phyloP scores from a whole-genome alignment of 257 asterid genomes.

The Knoxia roxburghii region DNA sequence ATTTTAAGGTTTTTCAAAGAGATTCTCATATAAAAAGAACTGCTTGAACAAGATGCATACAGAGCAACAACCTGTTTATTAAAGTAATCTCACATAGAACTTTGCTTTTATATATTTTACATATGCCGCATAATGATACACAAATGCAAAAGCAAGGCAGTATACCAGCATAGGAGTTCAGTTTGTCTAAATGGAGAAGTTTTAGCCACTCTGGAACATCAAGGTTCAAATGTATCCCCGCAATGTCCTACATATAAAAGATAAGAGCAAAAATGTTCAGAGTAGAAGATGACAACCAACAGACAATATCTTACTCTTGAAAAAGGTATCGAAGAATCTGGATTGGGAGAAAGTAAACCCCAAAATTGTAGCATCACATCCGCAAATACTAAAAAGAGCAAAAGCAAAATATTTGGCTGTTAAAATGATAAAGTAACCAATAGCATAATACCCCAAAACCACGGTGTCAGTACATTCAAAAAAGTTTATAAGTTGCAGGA shows the following conservation, averaged over 20 bases:
- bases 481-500: background rate
- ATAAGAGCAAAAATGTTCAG: background rate
- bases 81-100: background rate
- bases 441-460: no score
- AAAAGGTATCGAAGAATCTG: background rate
- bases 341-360: background rate
- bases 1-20: background rate
- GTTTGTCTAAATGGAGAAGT: conserved; percentile 63
- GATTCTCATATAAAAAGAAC: background rate
- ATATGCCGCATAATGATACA: background rate
- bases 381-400: background rate
- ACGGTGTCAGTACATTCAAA: background rate
- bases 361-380: background rate
- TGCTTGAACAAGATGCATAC: background rate
- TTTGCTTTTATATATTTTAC: background rate
- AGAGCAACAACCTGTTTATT: background rate
- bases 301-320: background rate
- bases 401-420: background rate
- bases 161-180: conserved; percentile 82
- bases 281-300: background rate
- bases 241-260: conserved; percentile 59
- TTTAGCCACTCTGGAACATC: conserved; percentile 83
- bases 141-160: background rate
- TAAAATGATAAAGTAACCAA: no score
- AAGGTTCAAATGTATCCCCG: conserved; percentile 87